Base-by-base conservation (phyloP, 1,139 yeast species). In the Hansenula lynferdii region DNA sequence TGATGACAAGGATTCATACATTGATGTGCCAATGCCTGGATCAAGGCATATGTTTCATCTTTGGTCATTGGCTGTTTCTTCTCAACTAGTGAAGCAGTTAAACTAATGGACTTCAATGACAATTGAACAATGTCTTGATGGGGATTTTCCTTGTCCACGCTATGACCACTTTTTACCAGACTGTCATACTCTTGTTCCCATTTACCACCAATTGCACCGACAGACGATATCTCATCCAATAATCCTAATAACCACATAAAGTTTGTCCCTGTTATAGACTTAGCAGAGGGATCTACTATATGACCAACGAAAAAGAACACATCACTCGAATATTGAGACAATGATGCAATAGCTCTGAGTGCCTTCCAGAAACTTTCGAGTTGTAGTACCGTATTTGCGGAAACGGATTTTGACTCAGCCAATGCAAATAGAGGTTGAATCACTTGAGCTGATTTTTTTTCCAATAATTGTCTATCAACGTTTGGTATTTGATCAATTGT, bases 1-100 rank as follows among this genome's bases (percentile, higher is more conserved):
- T 84, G 89, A 27, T 86, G 70, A 56, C 95, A 85, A 9, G 95
- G 95, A 52, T 87, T 89, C 57, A 85, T 75, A 56, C 96, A 85
- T 60, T 89, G 96, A 51, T 84, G 90, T 0, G 94, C 87, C 42
- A 89, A 68, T 0, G 94, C 92, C 55, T 85, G 92, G 23, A 82
- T 65, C 42, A 82, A 62, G 1, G 90, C 81, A 48, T 80, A 76
- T 42, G 57, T 53, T 39, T 62, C 66, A 26, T 57, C 61, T 41
- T 54, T 60, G 4, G 51, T 38, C 20, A 52, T 27, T 2, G 42
- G 32, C 6, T 42, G 30, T 16, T 53, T 54, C 14, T 45, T 40
- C 3, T 61, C 54, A 14, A 75, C 48, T 41, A 82, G 59, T 6
- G 69, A 70, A 5, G 77, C 60, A 0, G 92, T 83, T 42, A 80